Evolutionary conservation across 345 rosid species (phyloP).

Genomic region (Lepidium africanum): DNA sequence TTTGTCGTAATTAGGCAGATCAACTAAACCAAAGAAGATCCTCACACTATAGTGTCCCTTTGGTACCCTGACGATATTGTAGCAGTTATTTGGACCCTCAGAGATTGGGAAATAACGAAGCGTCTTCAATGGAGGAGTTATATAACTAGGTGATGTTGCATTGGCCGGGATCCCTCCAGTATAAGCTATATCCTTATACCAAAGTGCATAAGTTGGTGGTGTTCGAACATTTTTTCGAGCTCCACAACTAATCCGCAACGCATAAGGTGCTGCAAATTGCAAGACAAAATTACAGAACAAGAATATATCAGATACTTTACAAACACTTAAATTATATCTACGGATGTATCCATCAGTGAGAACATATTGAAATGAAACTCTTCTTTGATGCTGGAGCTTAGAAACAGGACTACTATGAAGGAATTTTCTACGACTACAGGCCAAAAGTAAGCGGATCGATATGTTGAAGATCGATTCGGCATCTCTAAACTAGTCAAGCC

Average conservation of each 20-base stretch:
- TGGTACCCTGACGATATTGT: constrained; percentile 57
- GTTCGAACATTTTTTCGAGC: constrained; percentile 53
- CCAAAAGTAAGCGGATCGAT: neutral
- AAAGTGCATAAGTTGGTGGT: constrained; percentile 66
- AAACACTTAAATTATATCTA: neutral
- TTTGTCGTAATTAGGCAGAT: constrained; percentile 37
- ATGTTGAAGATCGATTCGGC: neutral
- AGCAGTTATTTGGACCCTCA: constrained; percentile 87
- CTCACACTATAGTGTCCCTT: constrained; percentile 81
- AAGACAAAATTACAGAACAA: neutral
- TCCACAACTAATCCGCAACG: constrained; percentile 91
- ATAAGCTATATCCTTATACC: constrained; percentile 89
- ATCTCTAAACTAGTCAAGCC: neutral
- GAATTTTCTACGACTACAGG: neutral
- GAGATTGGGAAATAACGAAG: constrained; percentile 89
- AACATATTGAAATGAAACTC: neutral
- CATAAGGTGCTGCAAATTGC: constrained; percentile 63
- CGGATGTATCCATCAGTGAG: neutral
- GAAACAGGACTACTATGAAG: neutral
- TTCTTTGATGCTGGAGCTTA: neutral
- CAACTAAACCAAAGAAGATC: constrained; percentile 60
- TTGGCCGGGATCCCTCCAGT: constrained; percentile 85
- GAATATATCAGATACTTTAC: neutral
- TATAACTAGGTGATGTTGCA: constrained; percentile 42
- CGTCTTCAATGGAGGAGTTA: constrained; percentile 66